Evolutionary conservation across 495 filamentous ascomycete species (phyloP), one percentile per base, ranked within the genome.

Genomic region (Cercophora scortea): DNA sequence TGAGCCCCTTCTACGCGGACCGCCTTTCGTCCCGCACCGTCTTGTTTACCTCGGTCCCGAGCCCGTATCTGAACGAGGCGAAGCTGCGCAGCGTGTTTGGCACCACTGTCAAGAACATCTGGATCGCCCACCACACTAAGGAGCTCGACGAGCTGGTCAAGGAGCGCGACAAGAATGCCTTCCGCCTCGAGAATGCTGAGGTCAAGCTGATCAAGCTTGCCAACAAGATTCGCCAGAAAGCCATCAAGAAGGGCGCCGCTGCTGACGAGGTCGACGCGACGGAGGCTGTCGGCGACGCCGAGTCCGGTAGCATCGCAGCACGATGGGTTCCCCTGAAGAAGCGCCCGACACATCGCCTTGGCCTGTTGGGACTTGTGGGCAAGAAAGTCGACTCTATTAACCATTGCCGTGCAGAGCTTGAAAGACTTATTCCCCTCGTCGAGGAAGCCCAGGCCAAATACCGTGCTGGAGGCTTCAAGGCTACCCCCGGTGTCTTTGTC

Each of bases 381-480:
- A 83, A 91, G 69, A 97, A 97, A 77, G 89, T 95, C 33, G 90
- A 96, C 68, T 88, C 88, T 0, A 95, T 96, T 74, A 85, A 95
- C 63, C 97, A 91, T 88, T 88, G 82, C 62, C 86, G 93, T 54
- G 72, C 78, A 1, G 85, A 94, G 66, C 84, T 98, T 18, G 81
- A 84, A 60, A 84, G 82, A 49, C 77, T 96, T 45, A 88, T 86
- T 53, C 92, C 91, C 3, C 80, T 85, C 54, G 85, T 89, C 51
- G 84, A 92, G 44, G 74, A 83, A 16, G 74, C 87, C 50, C 93
- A 96, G 70, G 79, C 76, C 52, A 74, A 80, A 58, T 87, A 94
- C 62, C 81, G 78, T 47, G 74, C 77, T 6, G 88, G 88, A 49
- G 79, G 88, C 36, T 87, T 68, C 70, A 82, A 71, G 51, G 74